phyloP scores from a whole-genome alignment of 2,329 filamentous ascomycete species.

The Diaporthe batatas region DNA sequence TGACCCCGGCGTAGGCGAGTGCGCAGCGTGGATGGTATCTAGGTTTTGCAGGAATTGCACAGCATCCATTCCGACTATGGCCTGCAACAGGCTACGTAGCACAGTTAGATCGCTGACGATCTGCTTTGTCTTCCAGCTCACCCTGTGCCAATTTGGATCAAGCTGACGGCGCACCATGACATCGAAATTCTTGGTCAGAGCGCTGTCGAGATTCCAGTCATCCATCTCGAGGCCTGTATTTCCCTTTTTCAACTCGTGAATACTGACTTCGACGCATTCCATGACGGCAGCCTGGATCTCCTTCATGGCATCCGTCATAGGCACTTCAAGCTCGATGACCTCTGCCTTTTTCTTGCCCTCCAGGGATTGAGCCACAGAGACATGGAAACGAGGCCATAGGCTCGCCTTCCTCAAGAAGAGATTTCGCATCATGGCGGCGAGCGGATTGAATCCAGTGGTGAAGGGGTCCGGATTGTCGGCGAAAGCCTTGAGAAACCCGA shows the following conservation, averaged over 20 bases:
- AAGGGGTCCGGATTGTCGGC: constrained; percentile 95
- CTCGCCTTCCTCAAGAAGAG: constrained; percentile 90
- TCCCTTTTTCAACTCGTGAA: constrained; percentile 91
- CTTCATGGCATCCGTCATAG: constrained; percentile 94
- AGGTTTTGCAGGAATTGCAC: constrained; percentile 94
- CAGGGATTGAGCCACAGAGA: constrained; percentile 87
- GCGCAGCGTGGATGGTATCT: constrained; percentile 92
- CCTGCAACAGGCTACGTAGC: constrained; percentile 85
- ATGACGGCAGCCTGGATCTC: constrained; percentile 95
- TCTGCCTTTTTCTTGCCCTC: constrained; percentile 95
- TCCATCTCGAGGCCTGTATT: constrained; percentile 95
- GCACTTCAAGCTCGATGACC: constrained; percentile 95
- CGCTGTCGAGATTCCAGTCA: constrained; percentile 96
- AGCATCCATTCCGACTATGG: constrained; percentile 86
- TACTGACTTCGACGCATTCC: constrained; percentile 95
- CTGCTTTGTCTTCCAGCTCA: constrained; percentile 94
- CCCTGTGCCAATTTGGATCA: constrained; percentile 96
- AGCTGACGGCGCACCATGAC: constrained; percentile 88
- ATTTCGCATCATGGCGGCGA: constrained; percentile 92
- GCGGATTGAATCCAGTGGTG: constrained; percentile 86
- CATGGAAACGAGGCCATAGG: constrained; percentile 93
- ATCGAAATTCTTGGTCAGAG: constrained; percentile 93
- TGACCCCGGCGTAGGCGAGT: constrained; percentile 88
- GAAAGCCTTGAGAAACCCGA: constrained; percentile 94
- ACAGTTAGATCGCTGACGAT: constrained; percentile 92